Evolutionary conservation across 2,329 filamentous ascomycete species (phyloP), one percentile per base, ranked within the genome.

Genomic region (Fusarium sp.): DNA sequence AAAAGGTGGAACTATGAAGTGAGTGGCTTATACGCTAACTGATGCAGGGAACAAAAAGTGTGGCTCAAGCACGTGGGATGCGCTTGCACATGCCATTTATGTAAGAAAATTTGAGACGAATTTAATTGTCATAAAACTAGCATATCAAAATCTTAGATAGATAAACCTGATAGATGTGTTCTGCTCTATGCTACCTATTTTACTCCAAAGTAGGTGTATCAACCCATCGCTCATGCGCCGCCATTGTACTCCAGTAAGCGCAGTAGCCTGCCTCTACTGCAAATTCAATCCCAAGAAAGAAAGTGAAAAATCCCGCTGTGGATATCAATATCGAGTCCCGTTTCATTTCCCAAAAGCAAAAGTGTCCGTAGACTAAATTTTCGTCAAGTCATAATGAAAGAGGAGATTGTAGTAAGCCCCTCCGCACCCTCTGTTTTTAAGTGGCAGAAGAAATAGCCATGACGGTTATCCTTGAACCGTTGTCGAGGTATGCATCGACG

Each of bases 371-470:
- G 18, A 51, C 31, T 44, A 42, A 55, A 64, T 60, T 42, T n/a
- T 57, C 60, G 55, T 70, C 66, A 63, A 37, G 46, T 53, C 44
- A 64, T 31, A 28, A 40, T 38, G 34, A 18, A 23, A 28, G 15
- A 44, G 5, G 13, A 42, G 47, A 51, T 45, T 15, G 23, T 57
- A 11, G 16, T 15, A 5, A 44, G 28, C 12, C 20, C 20, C 55
- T 11, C 30, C 8, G 10, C 4, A 23, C 30, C 30, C 30, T 30
- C 30, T 30, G 10, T 5, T 13, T 50, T 54, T 62, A 74, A 38
- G 61, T 74, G n/a, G 72, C 71, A 56, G 72, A 73, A 42, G 64
- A 46, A 61, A 74, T 71, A 33, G 63, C 72, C 57, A 71, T 62
- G 20, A 45, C 63, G 13, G 67, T 61, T 55, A 67, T 68, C 51